Percentiles rank a stretch among this genome's conserved stretches.
Conservation (phyloP, 148 eudicot species). For the Tetragonia tetragonoides region DNA sequence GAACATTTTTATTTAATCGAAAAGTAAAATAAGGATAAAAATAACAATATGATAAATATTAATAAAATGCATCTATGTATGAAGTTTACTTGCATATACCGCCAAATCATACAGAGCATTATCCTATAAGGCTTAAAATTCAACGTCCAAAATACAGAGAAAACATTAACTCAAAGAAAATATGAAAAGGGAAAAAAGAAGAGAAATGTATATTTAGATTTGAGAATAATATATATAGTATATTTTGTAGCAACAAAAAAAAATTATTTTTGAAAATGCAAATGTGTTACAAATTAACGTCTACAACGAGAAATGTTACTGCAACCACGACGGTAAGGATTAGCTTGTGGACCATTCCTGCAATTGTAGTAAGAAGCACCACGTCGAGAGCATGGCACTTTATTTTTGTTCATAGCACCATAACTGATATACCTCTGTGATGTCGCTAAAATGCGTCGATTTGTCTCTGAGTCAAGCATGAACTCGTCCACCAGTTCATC, state of each 20-base stretch:
- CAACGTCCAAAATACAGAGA: not conserved
- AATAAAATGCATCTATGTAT: not conserved
- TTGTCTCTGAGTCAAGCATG: conserved; percentile 23
- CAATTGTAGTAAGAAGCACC: conserved; percentile 78
- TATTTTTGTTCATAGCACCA: conserved; percentile 54
- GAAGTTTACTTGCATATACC: not conserved
- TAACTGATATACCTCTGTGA: conserved; percentile 44
- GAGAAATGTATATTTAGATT: not conserved
- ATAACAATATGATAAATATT: not conserved
- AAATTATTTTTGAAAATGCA: not conserved
- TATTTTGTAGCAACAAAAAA: too few relatives aligned
- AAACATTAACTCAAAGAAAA: not conserved
- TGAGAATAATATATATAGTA: not conserved
- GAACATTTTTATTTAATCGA: not conserved
- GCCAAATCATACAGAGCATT: too few relatives aligned
- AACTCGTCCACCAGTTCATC: conserved; percentile 31
- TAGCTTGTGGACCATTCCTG: conserved; percentile 53
- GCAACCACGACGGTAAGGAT: conserved; percentile 69
- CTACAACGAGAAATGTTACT: conserved; percentile 60
- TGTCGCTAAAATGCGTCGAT: conserved; percentile 28
- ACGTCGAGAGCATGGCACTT: conserved; percentile 54
- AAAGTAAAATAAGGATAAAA: not conserved
- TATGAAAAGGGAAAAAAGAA: not conserved
- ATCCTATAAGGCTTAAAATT: not conserved
- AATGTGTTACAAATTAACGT: not conserved